A percentile compares a stretch with the other conserved stretches of the same genome.
Evolutionary conservation across 495 filamentous ascomycete species (phyloP).

Genomic region (Penicillium diatomitis): DNA sequence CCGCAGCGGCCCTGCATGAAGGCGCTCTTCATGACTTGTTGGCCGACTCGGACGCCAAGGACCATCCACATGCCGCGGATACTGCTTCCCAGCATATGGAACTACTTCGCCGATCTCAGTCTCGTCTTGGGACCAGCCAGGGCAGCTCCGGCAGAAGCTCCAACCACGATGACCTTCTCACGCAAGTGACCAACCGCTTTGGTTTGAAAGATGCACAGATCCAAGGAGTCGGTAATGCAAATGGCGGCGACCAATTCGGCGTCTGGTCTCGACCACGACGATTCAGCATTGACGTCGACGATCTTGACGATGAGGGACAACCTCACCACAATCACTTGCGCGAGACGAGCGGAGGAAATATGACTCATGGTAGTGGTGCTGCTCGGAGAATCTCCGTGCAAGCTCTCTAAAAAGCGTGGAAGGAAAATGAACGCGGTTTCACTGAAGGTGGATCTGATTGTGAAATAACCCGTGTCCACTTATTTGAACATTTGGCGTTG

Average conservation of each 20-base stretch:
- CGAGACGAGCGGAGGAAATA: conserved; percentile 25
- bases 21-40: conserved; percentile 40
- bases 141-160: conserved; percentile 9
- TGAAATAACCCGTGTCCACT: not conserved
- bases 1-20: conserved; percentile 47
- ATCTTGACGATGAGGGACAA: conserved; percentile 18
- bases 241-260: conserved; percentile 24
- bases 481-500: not conserved
- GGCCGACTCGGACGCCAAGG: conserved; percentile 33
- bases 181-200: conserved; percentile 26
- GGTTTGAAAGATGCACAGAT: conserved; percentile 21
- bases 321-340: conserved; percentile 30
- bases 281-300: conserved; percentile 34
- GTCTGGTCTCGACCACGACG: conserved; percentile 32
- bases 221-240: conserved; percentile 10
- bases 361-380: conserved; percentile 23
- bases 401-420: conserved; percentile 6
- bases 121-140: conserved; percentile 19
- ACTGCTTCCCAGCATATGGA: conserved; percentile 40
- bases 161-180: conserved; percentile 19
- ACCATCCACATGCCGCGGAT: conserved; percentile 23
- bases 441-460: not conserved
- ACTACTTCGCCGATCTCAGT: conserved; percentile 38
- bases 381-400: conserved; percentile 20
- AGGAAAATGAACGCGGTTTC: not conserved